phyloP scores from a whole-genome alignment of 2,329 filamentous ascomycete genomes.

The Trichoderma asperellum region DNA sequence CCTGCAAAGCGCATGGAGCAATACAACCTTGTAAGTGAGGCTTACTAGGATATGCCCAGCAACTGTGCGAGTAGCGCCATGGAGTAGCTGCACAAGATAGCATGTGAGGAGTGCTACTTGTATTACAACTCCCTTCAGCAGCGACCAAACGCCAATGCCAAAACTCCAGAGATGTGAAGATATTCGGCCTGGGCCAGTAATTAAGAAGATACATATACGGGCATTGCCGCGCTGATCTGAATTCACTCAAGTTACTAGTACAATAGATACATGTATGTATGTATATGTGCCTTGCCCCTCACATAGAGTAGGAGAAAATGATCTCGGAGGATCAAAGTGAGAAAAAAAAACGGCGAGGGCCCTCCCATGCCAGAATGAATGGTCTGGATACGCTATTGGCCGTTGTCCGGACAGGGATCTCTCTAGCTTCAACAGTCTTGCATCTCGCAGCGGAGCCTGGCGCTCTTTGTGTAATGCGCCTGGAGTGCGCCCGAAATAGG shows the following conservation, averaged over 20 bases:
- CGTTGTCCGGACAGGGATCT: background rate
- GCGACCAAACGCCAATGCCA: no score
- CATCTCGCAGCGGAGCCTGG: background rate
- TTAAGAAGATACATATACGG: no score
- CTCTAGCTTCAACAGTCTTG: background rate
- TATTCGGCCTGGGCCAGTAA: no score
- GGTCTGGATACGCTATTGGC: background rate
- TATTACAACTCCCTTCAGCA: no score
- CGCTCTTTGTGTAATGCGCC: background rate
- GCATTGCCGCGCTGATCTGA: background rate
- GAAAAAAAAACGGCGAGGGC: background rate
- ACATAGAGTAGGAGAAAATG: no score
- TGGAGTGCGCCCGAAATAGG: background rate
- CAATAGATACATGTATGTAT: no score
- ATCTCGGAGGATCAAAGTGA: background rate
- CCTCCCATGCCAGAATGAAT: background rate
- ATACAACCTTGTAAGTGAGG: background rate
- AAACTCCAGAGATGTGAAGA: no score
- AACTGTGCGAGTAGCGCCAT: background rate
- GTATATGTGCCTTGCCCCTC: background rate
- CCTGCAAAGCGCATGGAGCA: background rate
- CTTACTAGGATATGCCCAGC: background rate
- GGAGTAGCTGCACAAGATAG: background rate
- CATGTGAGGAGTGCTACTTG: no score
- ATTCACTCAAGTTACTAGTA: background rate